Evolutionary conservation across 257 asterid genomes (phyloP), one percentile per base, ranked within the genome.

Genomic region (Rehmannia glutinosa): DNA sequence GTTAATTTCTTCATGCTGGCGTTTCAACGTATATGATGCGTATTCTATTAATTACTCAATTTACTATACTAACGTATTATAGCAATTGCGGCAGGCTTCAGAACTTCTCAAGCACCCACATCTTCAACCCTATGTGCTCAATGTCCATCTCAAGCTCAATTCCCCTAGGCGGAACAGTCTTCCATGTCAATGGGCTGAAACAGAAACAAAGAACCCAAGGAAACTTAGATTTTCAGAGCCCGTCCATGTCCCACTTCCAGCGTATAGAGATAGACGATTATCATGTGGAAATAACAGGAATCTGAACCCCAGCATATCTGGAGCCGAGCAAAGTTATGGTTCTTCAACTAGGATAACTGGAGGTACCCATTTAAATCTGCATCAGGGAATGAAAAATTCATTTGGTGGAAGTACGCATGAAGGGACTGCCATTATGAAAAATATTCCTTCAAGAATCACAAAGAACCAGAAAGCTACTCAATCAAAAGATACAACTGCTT

Each of bases 41-140:
- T n/a, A n/a, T 35, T 51, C 8, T 39, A 51, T 39, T 13, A 27
- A 12, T 50, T 2, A 42, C 8, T 56, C 62, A 35, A 23, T 60
- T 49, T 59, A 41, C 60, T 51, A 12, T 21, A 61, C 50, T 59
- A 64, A 36, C 27, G 10, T 24, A 11, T 49, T 10, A 54, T 68
- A 41, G 53, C 76, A 42, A 57, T 61, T 62, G 64, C 69, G 71
- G 68, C 91, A 91, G 97, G 95, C 97, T 83, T 84, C 91, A 43
- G 97, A 88, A 63, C 91, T 91, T 79, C 97, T 91, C 69, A 82
- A 84, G 82, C 86, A 88, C 59, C 95, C 88, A 11, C 87, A 81
- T 72, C 96, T 91, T 76, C 96, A 86, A 65, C 88, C 86, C 2
- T 81, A 84, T 76, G 93, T 88, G 78, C 88, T 91, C 33, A 69